phyloP scores from a whole-genome alignment of 1,284 basidiomycete species.

The Trichosporon faecale region DNA sequence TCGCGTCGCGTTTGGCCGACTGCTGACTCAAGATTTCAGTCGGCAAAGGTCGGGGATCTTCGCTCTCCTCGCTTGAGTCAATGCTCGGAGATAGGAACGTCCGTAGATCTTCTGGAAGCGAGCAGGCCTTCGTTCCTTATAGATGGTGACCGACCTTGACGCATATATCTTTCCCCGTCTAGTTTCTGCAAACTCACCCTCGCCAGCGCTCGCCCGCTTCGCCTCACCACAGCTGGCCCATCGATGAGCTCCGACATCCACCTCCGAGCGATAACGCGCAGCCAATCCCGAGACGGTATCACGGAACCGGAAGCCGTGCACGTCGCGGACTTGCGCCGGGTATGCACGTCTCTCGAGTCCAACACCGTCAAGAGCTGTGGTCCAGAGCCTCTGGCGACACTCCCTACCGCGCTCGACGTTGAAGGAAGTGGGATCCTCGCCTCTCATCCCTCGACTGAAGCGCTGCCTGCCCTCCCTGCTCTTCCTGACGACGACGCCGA shows the following conservation, averaged over 20 bases:
- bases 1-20: background rate
- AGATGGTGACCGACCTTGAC: background rate
- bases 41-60: conserved; percentile 2
- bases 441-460: background rate
- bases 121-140: background rate
- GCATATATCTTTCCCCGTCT: background rate
- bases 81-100: background rate
- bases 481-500: background rate
- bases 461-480: background rate
- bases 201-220: background rate
- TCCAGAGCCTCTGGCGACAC: background rate
- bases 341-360: background rate
- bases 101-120: background rate
- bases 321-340: background rate
- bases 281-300: background rate
- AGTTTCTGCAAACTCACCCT: background rate
- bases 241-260: conserved; percentile 4
- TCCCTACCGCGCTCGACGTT: background rate
- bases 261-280: background rate
- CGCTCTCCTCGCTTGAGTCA: background rate
- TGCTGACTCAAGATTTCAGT: background rate
- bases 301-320: background rate
- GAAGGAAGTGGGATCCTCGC: background rate
- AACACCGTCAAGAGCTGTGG: background rate
- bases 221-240: background rate